Base-by-base conservation (phyloP, 768 basidiomycete species). In the Dentipellis fragilis region DNA sequence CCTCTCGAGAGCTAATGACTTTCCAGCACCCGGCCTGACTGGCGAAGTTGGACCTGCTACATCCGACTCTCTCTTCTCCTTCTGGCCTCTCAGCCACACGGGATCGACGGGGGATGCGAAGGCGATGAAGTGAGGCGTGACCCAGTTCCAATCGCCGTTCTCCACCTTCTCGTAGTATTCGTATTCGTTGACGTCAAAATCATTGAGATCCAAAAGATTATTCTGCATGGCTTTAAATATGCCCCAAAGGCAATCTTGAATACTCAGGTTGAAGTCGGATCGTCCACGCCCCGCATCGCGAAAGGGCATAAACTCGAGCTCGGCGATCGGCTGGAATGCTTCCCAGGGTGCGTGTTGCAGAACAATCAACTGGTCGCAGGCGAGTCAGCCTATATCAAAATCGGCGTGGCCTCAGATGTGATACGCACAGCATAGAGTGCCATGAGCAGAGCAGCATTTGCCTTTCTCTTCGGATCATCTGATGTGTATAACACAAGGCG, bases 81-180 rank as follows among this genome's bases (percentile, higher is more conserved):
- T 86, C 69, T 86, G 79, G 48, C 72, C 77, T 71, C 91, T 91
- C 63, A 93, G 76, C 82, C 87, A 94, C 39, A 75, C 73, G 0
- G 81, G 73, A 66, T 95, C 91, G 59, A 90, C 81, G 0, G 93
- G 94, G 0, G 91, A 93, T 3, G 94, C 94, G 63, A 97, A 95
- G 10, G 94, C 93, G 63, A 97, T 87, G 65, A 93, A 93, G 59
- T 87, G 80, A 1, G 90, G 89, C 0, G 90, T 91, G 70, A 93
- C 78, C 90, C 90, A 94, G 65, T 95, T 95, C 88, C 92, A 93
- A 68, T 94, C 93, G 12, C 90, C 89, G 65, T 93, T 92, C 70
- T 93, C 91, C 45, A 94, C 93, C 70, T 93, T 93, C 67, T 97
- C 94, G 68, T 93, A 95, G 67, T 75, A 87, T 68, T 93, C 91